phyloP scores from a whole-genome alignment of 148 eudicot genomes.

The Rhododendron ovatum region DNA sequence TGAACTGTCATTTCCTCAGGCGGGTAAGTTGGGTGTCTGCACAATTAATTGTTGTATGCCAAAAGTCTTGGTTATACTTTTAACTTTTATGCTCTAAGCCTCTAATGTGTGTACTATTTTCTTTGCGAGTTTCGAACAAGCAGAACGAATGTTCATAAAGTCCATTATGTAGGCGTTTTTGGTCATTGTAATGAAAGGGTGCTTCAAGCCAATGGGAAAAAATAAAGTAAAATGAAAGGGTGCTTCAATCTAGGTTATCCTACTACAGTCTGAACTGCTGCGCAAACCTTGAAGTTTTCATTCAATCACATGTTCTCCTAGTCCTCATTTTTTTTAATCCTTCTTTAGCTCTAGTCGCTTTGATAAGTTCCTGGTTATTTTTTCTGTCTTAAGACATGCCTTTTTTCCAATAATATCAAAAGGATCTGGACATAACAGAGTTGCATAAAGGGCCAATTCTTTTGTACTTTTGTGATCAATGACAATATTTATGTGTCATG shows the following conservation, averaged over 20 bases:
- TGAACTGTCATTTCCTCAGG: neutral
- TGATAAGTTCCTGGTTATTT: neutral
- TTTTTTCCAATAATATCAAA: neutral
- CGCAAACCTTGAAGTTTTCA: neutral
- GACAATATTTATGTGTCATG: neutral
- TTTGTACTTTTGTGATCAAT: neutral
- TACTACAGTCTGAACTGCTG: neutral
- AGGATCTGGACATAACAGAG: neutral
- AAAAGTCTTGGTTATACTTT: neutral
- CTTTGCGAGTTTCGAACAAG: neutral
- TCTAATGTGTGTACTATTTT: neutral
- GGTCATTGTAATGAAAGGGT: neutral
- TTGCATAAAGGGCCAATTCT: neutral
- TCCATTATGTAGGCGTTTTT: neutral
- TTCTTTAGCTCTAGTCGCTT: neutral
- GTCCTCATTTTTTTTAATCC: neutral
- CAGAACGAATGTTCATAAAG: neutral
- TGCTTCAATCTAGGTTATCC: neutral
- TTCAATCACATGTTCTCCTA: neutral
- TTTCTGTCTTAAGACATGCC: neutral
- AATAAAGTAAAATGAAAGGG: neutral
- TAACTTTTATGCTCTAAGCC: neutral
- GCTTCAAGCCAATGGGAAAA: neutral
- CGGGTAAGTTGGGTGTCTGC: neutral
- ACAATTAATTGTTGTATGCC: neutral